These are phyloP conservation scores for Alternaria sp. DNA, from an alignment of 2,329 filamentous ascomycete species.

Conservation along the genomic window DNA sequence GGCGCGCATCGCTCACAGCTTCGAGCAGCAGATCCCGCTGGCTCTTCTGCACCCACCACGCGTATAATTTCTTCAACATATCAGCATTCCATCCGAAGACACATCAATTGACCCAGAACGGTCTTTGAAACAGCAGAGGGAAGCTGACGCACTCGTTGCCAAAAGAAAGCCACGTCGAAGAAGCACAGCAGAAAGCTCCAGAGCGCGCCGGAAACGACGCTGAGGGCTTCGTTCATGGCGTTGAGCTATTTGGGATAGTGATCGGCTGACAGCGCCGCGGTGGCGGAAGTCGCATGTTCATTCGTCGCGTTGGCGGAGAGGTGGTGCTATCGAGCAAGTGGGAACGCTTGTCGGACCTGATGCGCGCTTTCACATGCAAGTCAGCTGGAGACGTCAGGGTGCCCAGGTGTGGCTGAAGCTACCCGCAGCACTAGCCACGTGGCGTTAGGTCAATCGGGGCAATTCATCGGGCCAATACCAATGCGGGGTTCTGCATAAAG, in stretches of 20 bases:
- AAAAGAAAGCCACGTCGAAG: conserved; percentile 49
- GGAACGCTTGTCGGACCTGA: conserved; percentile 11
- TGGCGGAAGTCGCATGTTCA: conserved; percentile 32
- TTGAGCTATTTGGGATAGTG: conserved; percentile 18
- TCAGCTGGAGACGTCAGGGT: conserved; percentile 11
- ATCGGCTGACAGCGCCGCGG: conserved; percentile 22
- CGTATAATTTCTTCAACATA: conserved; percentile 66
- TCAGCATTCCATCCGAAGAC: conserved; percentile 15
- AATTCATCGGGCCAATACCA: neutral
- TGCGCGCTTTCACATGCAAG: conserved; percentile 28
- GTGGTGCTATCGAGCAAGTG: conserved; percentile 25
- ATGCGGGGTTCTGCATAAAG: neutral
- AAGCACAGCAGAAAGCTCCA: conserved; percentile 42
- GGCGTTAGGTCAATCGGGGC: neutral
- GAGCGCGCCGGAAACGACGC: conserved; percentile 16
- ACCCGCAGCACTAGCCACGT: conserved; percentile 11
- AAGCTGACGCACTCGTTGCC: conserved; percentile 46
- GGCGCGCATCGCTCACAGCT: conserved; percentile 68
- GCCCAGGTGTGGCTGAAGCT: conserved; percentile 1
- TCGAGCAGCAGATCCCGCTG: conserved; percentile 70
- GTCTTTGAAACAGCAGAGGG: neutral
- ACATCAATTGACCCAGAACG: neutral
- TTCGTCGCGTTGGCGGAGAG: conserved; percentile 29
- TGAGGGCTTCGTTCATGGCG: conserved; percentile 28
- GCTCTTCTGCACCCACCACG: conserved; percentile 71